Percentiles rank a stretch among this genome's conserved stretches.
Conservation (phyloP, 805 yeast genomes). For the Candida ortonii region DNA sequence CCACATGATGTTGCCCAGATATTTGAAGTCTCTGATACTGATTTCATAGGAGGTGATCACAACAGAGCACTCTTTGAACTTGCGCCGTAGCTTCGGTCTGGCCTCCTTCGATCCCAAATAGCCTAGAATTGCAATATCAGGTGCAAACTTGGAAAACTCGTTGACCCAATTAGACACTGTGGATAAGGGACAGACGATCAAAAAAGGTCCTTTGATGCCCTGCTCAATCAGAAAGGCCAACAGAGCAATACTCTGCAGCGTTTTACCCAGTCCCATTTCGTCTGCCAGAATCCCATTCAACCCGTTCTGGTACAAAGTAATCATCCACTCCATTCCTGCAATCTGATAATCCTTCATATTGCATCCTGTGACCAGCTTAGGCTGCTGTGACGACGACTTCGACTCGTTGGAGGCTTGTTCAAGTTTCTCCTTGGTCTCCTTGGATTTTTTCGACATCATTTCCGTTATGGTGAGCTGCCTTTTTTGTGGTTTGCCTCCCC, state of each 20-base stretch:
- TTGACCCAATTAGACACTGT: constrained; percentile 82
- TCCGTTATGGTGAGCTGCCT: constrained; percentile 19
- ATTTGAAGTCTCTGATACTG: constrained; percentile 63
- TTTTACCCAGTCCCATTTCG: constrained; percentile 97
- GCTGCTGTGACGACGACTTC: constrained; percentile 40
- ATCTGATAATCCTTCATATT: constrained; percentile 77
- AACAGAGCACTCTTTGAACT: constrained; percentile 40
- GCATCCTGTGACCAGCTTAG: constrained; percentile 53
- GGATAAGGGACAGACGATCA: constrained; percentile 78
- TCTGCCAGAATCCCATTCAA: constrained; percentile 94
- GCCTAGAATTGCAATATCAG: constrained; percentile 55
- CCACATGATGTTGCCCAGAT: constrained; percentile 60
- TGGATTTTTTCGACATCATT: constrained; percentile 14
- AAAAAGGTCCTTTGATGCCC: constrained; percentile 74
- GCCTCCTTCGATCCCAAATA: constrained; percentile 63
- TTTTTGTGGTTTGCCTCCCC: constrained; percentile 16
- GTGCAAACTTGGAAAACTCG: constrained; percentile 75
- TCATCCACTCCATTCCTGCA: constrained; percentile 88
- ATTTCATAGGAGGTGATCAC: constrained; percentile 82
- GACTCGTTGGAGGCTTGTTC: constrained; percentile 16
- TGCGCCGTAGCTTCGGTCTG: constrained; percentile 45
- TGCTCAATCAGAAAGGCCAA: constrained; percentile 73
- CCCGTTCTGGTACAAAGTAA: constrained; percentile 87
- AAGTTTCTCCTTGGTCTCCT: constrained; percentile 21
- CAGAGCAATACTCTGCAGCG: constrained; percentile 82